Evolutionary conservation across 75 land plant genomes (phyloP).

Genomic region (Picea sitchensis): DNA sequence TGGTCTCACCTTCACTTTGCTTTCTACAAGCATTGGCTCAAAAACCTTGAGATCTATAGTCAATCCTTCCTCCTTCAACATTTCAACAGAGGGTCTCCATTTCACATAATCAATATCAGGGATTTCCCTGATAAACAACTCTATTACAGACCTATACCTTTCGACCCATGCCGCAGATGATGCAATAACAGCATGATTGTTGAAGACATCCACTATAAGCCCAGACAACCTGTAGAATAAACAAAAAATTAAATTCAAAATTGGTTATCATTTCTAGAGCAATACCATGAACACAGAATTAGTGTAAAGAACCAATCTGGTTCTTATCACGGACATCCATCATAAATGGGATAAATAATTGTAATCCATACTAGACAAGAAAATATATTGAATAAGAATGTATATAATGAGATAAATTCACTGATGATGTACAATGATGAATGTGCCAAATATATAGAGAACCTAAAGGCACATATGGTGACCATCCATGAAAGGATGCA

Average conservation of each 20-base stretch:
- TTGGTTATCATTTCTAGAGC: too few species aligned
- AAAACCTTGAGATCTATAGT: constrained; percentile 22
- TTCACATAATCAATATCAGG: constrained; percentile 39
- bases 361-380: too few species aligned
- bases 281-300: too few species aligned
- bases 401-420: too few species aligned
- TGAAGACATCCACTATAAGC: constrained; percentile 85
- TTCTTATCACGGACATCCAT: too few species aligned
- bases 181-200: constrained; percentile 77
- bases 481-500: too few species aligned
- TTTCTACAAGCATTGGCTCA: constrained; percentile 6
- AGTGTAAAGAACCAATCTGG: too few species aligned
- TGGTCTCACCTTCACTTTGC: constrained; percentile 37
- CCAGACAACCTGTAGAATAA: constrained; percentile 76
- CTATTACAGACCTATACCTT: constrained; percentile 65
- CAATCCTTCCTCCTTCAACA: constrained; percentile 92
- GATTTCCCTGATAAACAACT: constrained; percentile 34
- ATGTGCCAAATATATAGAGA: too few species aligned
- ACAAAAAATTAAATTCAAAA: not conserved
- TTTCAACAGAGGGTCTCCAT: constrained; percentile 90
- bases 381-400: too few species aligned
- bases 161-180: constrained; percentile 99
- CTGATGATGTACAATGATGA: too few species aligned
- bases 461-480: too few species aligned
- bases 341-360: too few species aligned